Conservation (phyloP, 768 basidiomycete species). For the Tricholoma bakamatsutake region DNA sequence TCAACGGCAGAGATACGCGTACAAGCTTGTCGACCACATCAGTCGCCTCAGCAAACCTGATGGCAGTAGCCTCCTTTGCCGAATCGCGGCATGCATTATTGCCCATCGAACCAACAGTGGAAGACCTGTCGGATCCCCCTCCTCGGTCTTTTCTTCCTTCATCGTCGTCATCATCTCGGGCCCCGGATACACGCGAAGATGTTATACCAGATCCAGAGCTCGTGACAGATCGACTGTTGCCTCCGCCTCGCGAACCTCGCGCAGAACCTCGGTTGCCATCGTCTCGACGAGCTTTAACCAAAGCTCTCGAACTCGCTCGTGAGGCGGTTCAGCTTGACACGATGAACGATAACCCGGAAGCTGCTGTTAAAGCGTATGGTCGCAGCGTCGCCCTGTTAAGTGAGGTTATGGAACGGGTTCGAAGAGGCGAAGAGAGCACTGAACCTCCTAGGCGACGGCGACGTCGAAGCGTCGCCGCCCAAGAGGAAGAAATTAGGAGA, state of each 20-base stretch:
- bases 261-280: conserved; percentile 59
- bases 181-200: conserved; percentile 29
- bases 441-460: conserved; percentile 56
- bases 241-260: conserved; percentile 38
- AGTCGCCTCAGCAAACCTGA: conserved; percentile 41
- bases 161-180: conserved; percentile 31
- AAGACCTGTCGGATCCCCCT: conserved; percentile 53
- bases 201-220: conserved; percentile 38
- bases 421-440: conserved; percentile 76
- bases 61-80: conserved; percentile 58
- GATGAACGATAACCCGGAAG: conserved; percentile 82
- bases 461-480: conserved; percentile 78
- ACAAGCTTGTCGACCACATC: conserved; percentile 34
- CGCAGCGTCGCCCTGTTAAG: conserved; percentile 81
- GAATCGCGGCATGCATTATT: conserved; percentile 36
- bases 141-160: conserved; percentile 45
- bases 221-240: conserved; percentile 35
- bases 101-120: conserved; percentile 29
- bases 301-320: conserved; percentile 81
- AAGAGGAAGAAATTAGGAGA: conserved; percentile 84
- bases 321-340: conserved; percentile 87
- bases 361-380: conserved; percentile 84
- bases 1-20: conserved; percentile 22
- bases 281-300: conserved; percentile 80
- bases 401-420: conserved; percentile 90